These are phyloP conservation scores for Ophiostoma populinum DNA, from an alignment of 2,329 filamentous ascomycete species.

Conservation along the genomic window DNA sequence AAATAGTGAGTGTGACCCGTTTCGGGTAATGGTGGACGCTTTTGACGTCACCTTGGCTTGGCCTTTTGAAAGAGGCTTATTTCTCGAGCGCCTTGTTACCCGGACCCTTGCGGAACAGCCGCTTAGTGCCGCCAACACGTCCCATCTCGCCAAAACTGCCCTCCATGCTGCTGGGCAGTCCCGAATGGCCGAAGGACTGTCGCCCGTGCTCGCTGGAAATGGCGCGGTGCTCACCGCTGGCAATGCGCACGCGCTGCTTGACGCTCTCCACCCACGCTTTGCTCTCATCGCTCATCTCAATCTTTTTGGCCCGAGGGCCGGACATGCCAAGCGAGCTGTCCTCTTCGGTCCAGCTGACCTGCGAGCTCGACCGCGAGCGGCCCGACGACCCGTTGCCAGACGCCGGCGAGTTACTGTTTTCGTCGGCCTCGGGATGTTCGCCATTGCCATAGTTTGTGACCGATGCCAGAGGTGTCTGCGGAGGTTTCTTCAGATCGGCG, in stretches of 20 bases:
- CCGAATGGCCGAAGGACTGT: too few relatives aligned
- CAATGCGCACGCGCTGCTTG: slow-evolving; percentile 60
- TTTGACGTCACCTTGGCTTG: too few relatives aligned
- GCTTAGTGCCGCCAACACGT: slow-evolving; percentile 54
- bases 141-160: slow-evolving; percentile 50
- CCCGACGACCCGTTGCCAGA: slow-evolving; percentile 27
- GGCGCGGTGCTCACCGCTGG: slow-evolving; percentile 37
- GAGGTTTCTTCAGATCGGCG: slow-evolving; percentile 2
- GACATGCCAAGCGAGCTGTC: slow-evolving; percentile 50
- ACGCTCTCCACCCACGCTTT: slow-evolving; percentile 69
- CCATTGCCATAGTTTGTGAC: too few relatives aligned
- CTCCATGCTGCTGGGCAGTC: slow-evolving; percentile 13
- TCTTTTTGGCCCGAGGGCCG: slow-evolving; percentile 47
- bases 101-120: slow-evolving; percentile 37
- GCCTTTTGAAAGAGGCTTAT: not conserved
- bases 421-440: too few relatives aligned
- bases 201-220: slow-evolving; percentile 12
- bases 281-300: slow-evolving; percentile 54
- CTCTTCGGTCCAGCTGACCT: slow-evolving; percentile 35
- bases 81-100: not conserved
- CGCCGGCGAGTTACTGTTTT: slow-evolving; percentile 23
- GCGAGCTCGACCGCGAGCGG: slow-evolving; percentile 34
- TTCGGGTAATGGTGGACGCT: too few relatives aligned
- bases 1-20: too few relatives aligned
- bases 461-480: slow-evolving; percentile 27